phyloP scores from a whole-genome alignment of 805 yeast species.

The Saccharomycopsis sp. region DNA sequence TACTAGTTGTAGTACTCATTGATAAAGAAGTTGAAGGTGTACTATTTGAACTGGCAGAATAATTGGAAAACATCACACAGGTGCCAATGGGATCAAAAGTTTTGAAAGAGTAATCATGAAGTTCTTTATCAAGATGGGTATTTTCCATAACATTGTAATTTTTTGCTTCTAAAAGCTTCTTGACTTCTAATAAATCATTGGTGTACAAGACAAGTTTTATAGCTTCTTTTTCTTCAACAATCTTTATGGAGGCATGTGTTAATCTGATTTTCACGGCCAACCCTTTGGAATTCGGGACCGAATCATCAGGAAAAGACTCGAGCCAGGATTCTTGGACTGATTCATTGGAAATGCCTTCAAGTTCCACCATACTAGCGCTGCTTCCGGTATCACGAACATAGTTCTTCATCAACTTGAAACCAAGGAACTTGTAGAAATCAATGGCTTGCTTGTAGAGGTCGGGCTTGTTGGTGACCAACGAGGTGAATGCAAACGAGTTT shows the following conservation, averaged over 20 bases:
- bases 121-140: too few relatives aligned
- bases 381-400: conserved; percentile 39
- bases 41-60: too few relatives aligned
- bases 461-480: conserved; percentile 47
- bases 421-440: conserved; percentile 49
- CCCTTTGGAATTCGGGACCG: neutral
- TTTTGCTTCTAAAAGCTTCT: conserved; percentile 1
- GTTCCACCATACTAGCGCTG: conserved; percentile 27
- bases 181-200: conserved; percentile 24
- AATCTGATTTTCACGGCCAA: neutral
- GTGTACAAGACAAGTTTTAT: conserved; percentile 18
- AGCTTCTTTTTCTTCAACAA: neutral
- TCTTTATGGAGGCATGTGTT: neutral
- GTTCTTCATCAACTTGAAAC: conserved; percentile 50
- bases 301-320: conserved; percentile 35
- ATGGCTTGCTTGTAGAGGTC: conserved; percentile 36
- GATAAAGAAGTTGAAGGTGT: too few relatives aligned
- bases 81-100: neutral
- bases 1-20: too few relatives aligned
- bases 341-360: conserved; percentile 51
- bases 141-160: too few relatives aligned
- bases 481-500: conserved; percentile 38
- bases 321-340: conserved; percentile 66
- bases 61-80: too few relatives aligned
- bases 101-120: too few relatives aligned